Evolutionary conservation across 2,329 filamentous ascomycete genomes (phyloP).

Genomic region (Emmonsiellopsis sp.): DNA sequence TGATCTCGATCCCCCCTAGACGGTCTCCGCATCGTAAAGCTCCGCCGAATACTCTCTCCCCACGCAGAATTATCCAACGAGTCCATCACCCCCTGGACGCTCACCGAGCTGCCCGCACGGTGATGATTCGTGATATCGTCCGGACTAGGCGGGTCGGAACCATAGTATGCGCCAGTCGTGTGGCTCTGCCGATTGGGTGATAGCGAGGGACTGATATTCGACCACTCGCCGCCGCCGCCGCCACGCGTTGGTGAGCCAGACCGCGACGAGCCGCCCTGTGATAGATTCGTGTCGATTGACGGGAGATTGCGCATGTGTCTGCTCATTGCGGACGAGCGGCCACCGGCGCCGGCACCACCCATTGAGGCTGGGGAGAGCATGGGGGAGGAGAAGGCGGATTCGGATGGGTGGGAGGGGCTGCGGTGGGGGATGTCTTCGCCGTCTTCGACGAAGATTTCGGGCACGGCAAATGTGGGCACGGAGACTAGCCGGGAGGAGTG

Average conservation of each 20-base stretch:
- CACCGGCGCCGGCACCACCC: conserved; percentile 18
- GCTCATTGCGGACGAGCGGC: conserved; percentile 22
- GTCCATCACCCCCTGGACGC: conserved; percentile 67
- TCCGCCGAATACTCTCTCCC: conserved; percentile 85
- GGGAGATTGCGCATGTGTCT: conserved; percentile 48
- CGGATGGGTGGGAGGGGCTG: not conserved
- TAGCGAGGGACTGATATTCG: conserved; percentile 45
- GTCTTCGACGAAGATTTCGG: conserved; percentile 84
- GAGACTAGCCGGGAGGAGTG: conserved; percentile 65
- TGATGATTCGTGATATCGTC: conserved; percentile 34
- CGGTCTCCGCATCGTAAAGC: conserved; percentile 60
- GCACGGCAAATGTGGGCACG: conserved; percentile 71
- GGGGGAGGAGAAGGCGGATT: conserved; percentile 18
- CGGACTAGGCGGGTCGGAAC: conserved; percentile 4
- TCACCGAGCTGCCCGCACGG: conserved; percentile 60
- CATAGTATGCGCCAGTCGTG: not conserved
- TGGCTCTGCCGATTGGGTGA: conserved; percentile 20
- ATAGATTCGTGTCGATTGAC: conserved; percentile 34
- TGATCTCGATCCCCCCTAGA: conserved; percentile 3
- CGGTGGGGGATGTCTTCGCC: conserved; percentile 40
- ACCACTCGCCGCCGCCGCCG: conserved; percentile 40
- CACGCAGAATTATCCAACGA: conserved; percentile 84
- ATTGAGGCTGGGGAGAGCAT: conserved; percentile 26
- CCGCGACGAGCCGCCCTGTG: conserved; percentile 21
- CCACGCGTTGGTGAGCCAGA: conserved; percentile 32